Evolutionary conservation across 352 stramenopile genomes (phyloP).

Genomic region (Phytophthora megakarya): DNA sequence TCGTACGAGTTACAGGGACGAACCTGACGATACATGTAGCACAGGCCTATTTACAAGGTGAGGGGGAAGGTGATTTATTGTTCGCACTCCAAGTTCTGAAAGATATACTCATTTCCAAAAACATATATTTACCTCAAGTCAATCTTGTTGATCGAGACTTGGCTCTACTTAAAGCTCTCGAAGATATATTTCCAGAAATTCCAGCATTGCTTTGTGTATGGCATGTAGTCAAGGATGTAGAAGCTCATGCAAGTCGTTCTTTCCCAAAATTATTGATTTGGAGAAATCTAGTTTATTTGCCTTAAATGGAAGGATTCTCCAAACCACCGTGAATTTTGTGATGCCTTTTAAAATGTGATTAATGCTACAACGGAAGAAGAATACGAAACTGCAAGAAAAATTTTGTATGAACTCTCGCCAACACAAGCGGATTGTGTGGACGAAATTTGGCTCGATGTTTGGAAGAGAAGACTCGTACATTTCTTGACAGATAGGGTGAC

Average conservation of each 20-base stretch:
- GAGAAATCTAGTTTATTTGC: background rate
- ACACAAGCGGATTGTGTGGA: background rate
- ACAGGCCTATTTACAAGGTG: background rate
- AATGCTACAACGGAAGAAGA: background rate
- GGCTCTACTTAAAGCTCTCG: background rate
- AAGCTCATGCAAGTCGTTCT: background rate
- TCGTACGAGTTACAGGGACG: background rate
- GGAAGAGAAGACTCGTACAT: background rate
- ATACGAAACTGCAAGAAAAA: background rate
- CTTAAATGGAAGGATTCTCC: background rate
- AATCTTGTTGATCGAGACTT: background rate
- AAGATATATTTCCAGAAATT: background rate
- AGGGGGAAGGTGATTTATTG: background rate
- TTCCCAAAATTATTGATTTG: background rate
- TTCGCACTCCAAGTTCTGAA: background rate
- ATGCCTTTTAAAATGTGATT: background rate
- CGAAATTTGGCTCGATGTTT: background rate
- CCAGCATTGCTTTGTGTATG: background rate
- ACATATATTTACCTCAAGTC: background rate
- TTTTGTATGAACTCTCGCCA: background rate
- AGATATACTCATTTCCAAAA: background rate
- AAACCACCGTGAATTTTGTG: background rate
- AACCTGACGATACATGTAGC: background rate
- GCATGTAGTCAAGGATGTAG: background rate
- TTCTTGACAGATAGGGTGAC: background rate